Evolutionary conservation across 495 filamentous ascomycete genomes (phyloP), one percentile per base, ranked within the genome.

Genomic region (Annulohypoxylon bovei): DNA sequence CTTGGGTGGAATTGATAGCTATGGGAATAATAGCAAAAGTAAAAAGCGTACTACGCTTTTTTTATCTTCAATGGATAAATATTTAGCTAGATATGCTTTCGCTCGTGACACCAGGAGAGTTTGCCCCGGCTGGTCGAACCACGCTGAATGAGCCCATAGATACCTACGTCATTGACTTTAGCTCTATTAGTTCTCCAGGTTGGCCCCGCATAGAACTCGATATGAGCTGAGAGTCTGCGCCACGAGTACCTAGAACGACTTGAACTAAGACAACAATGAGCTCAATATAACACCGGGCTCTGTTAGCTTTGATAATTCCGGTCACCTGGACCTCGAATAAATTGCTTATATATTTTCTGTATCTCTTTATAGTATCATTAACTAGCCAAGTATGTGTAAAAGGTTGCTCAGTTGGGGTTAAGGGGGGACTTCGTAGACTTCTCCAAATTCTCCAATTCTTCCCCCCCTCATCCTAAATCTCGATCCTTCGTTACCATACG

Each of bases 161-260:
- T 27, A 11, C 14, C n/a, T 68, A 68, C 65, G 65, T 68, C 65
- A 68, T 68, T 47, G 65, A 61, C 56, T 67, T 35, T 22, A 52
- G 53, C 47, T 62, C 22, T 40, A 58, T 16, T 1, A 9, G 32
- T 40, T 40, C 46, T 52, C 47, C 11, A 30, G 32, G 6, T 46
- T 44, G 25, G 47, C 50, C 50, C 62, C 62, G 27, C 39, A 59
- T 14, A 18, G 20, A 66, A 14, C 63, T 59, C 42, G 37, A 32
- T 0, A 8, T 47, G 49, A 54, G 14, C 35, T 49, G 40, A 11
- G 14, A 32, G 16, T 7, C 39, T 23, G 11, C 30, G 22, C 8
- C 9, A n/a, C 12, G 14, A 56, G 20, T n/a, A n/a, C 5, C 7
- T 56, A 25, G 16, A 22, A 47, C 8, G 3, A 32, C 30, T 9